Percentiles rank a stretch among this genome's conserved stretches.
Conservation (phyloP, 2,329 filamentous ascomycete species). For the Conoideocrella luteorostrata region DNA sequence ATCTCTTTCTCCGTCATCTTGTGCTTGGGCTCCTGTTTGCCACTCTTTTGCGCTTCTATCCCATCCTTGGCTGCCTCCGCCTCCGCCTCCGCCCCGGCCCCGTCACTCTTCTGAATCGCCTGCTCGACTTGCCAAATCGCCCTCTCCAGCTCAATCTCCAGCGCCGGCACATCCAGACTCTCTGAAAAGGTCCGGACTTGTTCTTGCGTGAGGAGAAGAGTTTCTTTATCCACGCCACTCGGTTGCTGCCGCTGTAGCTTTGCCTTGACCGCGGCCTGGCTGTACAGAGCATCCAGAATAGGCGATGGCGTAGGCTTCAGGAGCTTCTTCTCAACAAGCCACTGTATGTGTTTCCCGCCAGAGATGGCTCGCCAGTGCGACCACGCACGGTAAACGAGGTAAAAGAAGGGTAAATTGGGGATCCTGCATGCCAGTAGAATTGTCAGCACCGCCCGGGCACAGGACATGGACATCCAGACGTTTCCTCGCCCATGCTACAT, state of each 20-base stretch:
- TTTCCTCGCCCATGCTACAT: too few species aligned
- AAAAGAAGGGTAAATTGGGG: conserved; percentile 95
- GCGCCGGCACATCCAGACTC: conserved; percentile 59
- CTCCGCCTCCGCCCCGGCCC: background rate
- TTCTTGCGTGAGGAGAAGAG: conserved; percentile 39
- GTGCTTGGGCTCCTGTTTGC: too few species aligned
- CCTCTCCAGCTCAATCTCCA: conserved; percentile 66
- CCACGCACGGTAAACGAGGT: conserved; percentile 84
- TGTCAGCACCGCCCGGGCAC: too few species aligned
- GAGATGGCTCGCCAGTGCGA: conserved; percentile 83
- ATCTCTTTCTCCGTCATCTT: background rate
- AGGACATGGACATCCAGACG: too few species aligned
- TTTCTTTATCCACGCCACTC: too few species aligned
- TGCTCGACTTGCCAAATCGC: conserved; percentile 68
- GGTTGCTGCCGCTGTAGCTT: conserved; percentile 8
- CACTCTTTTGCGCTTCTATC: too few species aligned
- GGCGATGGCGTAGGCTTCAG: conserved; percentile 59
- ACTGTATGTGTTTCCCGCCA: conserved; percentile 79
- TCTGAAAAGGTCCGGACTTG: conserved; percentile 54
- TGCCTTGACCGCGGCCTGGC: conserved; percentile 29
- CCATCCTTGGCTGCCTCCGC: background rate
- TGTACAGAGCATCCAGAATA: conserved; percentile 69
- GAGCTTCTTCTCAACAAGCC: conserved; percentile 68
- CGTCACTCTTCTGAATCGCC: conserved; percentile 33
- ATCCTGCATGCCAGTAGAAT: conserved; percentile 49